These are phyloP conservation scores for Agaricus sinodeliciosus DNA, from an alignment of 768 basidiomycete species.

Conservation along the genomic window DNA sequence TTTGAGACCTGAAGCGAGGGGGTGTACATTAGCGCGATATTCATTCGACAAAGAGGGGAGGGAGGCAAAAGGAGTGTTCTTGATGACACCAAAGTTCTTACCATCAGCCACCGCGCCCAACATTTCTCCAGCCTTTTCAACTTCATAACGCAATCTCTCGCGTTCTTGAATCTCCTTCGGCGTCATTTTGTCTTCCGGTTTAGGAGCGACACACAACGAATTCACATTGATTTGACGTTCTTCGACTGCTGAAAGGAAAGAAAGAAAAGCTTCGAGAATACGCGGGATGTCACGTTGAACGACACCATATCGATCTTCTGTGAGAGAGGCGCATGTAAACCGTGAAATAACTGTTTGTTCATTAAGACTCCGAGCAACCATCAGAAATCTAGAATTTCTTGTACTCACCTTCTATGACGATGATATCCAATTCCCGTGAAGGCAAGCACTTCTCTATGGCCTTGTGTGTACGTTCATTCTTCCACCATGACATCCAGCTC, in stretches of 20 bases:
- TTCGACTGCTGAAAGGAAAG: conserved; percentile 62
- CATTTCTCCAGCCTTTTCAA: conserved; percentile 47
- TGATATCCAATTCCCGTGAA: conserved; percentile 54
- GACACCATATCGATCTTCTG: conserved; percentile 76
- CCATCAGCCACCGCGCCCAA: conserved; percentile 52
- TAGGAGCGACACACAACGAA: conserved; percentile 29
- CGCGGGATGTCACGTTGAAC: conserved; percentile 83
- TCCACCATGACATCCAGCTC: conserved; percentile 47
- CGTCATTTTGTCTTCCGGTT: conserved; percentile 26
- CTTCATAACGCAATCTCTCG: conserved; percentile 39
- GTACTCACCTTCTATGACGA: conserved; percentile 53
- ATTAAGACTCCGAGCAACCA: neutral
- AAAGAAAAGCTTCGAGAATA: conserved; percentile 69
- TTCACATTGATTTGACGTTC: conserved; percentile 51
- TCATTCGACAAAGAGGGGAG: no score
- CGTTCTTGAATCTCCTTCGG: conserved; percentile 28
- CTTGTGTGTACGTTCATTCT: conserved; percentile 43
- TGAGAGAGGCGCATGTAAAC: conserved; percentile 64
- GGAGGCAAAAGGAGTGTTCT: neutral
- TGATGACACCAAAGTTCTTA: conserved; percentile 27
- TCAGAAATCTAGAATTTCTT: neutral
- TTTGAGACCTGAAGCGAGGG: conserved; percentile 44
- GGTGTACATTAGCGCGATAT: neutral
- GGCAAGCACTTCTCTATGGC: conserved; percentile 51
- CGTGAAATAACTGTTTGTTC: conserved; percentile 50